Evolutionary conservation across 2,329 filamentous ascomycete species (phyloP).

Genomic region (Claviceps africana): DNA sequence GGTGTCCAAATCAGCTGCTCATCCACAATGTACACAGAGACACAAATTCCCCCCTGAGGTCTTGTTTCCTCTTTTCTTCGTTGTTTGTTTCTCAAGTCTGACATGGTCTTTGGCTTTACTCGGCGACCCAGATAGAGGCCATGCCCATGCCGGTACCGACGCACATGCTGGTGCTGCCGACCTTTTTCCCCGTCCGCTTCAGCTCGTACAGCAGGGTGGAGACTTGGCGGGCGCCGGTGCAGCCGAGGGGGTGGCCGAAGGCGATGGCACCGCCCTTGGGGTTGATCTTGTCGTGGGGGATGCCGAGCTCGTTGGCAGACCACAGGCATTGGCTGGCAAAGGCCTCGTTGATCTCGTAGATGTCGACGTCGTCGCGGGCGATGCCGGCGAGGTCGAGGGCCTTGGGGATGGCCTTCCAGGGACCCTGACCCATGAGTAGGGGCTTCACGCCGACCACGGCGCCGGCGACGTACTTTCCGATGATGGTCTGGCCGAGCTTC

Average conservation of each 20-base stretch:
- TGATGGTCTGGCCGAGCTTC: conserved; percentile 70
- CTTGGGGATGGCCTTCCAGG: conserved; percentile 90
- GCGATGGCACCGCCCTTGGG: conserved; percentile 95
- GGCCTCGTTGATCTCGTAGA: conserved; percentile 98
- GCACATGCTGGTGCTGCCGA: conserved; percentile 94
- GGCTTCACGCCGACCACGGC: conserved; percentile 81
- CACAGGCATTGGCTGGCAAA: conserved; percentile 92
- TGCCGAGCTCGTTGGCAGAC: conserved; percentile 76
- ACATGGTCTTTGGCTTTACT: conserved; percentile 36
- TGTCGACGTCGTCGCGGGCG: conserved; percentile 79
- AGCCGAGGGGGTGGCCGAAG: conserved; percentile 88
- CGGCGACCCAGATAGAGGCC: conserved; percentile 90
- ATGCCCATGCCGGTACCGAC: conserved; percentile 96
- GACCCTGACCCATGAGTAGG: conserved; percentile 89
- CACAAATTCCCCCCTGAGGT: too few species aligned
- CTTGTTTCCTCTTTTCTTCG: too few species aligned
- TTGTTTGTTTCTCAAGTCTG: too few species aligned
- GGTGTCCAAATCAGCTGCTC: too few species aligned
- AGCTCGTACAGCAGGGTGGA: conserved; percentile 85
- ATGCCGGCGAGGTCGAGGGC: conserved; percentile 80
- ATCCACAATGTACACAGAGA: neutral
- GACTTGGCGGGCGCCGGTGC: conserved; percentile 87
- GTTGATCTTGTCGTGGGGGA: conserved; percentile 81
- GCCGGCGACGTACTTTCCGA: conserved; percentile 84
- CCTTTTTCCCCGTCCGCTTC: conserved; percentile 65